A percentile compares a stretch with the other conserved stretches of the same genome.
phyloP scores from a whole-genome alignment of 805 yeast genomes.

The Kodamaea leandrae region DNA sequence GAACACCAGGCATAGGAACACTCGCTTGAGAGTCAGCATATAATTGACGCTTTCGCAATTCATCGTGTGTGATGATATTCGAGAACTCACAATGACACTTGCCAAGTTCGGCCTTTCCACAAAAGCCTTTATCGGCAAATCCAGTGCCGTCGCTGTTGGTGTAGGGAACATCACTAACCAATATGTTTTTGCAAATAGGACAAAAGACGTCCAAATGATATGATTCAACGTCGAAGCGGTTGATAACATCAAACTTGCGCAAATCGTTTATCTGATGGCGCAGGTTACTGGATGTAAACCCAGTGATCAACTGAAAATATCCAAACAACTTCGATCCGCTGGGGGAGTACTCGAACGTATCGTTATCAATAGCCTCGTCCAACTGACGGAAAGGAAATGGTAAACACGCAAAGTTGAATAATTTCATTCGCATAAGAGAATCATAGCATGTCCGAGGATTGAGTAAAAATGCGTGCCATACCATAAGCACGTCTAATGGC shows the following conservation, averaged over 20 bases:
- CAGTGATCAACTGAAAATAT: not conserved
- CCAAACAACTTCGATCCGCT: not conserved
- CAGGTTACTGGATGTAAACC: not conserved
- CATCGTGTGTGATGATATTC: conserved; percentile 1
- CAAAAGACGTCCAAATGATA: not conserved
- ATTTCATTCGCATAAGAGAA: conserved; percentile 14
- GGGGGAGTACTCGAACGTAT: conserved; percentile 15
- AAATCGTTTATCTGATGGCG: not conserved
- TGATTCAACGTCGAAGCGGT: not conserved
- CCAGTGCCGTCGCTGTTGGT: conserved; percentile 13
- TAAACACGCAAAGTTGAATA: conserved; percentile 14
- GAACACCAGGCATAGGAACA: not conserved
- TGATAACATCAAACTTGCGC: not conserved
- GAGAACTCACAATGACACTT: not conserved
- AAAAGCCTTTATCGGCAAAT: conserved; percentile 15
- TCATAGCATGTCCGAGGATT: conserved; percentile 20
- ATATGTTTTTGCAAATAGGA: not conserved
- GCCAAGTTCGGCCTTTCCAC: not conserved
- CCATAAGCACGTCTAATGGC: conserved; percentile 23
- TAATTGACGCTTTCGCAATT: conserved; percentile 2
- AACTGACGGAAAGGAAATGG: conserved; percentile 20
- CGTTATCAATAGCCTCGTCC: conserved; percentile 11
- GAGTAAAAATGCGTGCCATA: conserved; percentile 24
- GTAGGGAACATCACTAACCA: conserved; percentile 9
- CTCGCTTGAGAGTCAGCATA: not conserved